Evolutionary conservation across 2,329 filamentous ascomycete genomes (phyloP), one percentile per base, ranked within the genome.

Genomic region (Amauroascus niger): DNA sequence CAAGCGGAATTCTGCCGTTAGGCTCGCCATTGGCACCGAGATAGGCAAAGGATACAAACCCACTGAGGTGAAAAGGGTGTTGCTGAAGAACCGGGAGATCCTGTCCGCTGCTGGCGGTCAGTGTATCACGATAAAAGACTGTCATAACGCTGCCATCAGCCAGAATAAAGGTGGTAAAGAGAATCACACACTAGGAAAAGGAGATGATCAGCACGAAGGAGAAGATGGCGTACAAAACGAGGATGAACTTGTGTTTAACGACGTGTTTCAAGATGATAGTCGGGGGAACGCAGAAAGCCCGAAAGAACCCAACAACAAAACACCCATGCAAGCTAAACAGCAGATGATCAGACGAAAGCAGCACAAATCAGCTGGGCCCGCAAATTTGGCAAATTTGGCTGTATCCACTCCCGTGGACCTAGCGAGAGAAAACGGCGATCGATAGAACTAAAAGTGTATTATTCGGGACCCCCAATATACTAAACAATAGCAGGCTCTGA

Each of bases 21-120:
- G 44, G 16, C 35, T 32, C 8, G 51, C 51, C n/a, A 53, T 49
- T 40, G 35, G 43, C 7, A 41, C 16, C 16, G 51, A 53, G n/a
- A 53, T 53, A 13, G 43, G 44, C 16, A 53, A 53, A 24, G 51
- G 51, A 20, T 53, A 53, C 20, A 48, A 24, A 16, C 51, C 51
- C n/a, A 47, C 43, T 28, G 51, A 53, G 18, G 51, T 53, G 20
- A 47, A 53, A 26, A 40, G 51, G 24, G 51, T 53, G n/a, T 18
- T 53, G 20, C 30, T 49, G 20, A 24, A 41, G 13, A 53, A 48
- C n/a, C 22, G 8, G 22, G 45, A 53, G 3, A 47, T 53, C n/a
- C 32, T 53, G 24, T 6, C 24, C 6, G 51, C 33, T 20, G 51
- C 51, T 20, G 51, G 51, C 5, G 51, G 51, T 22, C 33, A 41